Evolutionary conservation across 768 basidiomycete species (phyloP), one percentile per base, ranked within the genome.

Genomic region (Leccinum broughii): DNA sequence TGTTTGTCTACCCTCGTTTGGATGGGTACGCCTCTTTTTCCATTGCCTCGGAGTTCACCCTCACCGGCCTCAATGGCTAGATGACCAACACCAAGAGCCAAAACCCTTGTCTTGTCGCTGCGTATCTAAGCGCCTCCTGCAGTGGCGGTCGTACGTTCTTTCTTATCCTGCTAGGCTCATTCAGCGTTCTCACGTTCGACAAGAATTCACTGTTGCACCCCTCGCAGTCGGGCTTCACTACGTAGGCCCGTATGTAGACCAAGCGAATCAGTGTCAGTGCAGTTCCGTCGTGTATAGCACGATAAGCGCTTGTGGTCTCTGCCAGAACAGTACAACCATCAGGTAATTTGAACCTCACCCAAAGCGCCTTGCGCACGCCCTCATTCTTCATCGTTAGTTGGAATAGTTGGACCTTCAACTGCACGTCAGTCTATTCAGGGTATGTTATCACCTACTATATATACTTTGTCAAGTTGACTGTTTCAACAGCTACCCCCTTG

Each of bases 271-370:
- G 5, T 86, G 86, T 61, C 77, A 80, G 63, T 87, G 86, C 65
- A 86, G 77, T 66, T 79, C 83, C 7, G 80, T 85, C 30, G 78
- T 79, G 4, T 87, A 86, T 62, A 81, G 79, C 13, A 61, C 83
- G 26, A 75, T 86, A 62, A 82, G 80, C 58, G 85, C 86, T 13
- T 87, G 86, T 70, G 83, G 78, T 24, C 67, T 77, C 37, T 87
- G 86, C 66, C 86, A 87, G 67, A 78, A 77, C 35, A 70, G 74
- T 30, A 73, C 71, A 2, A 77, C 73, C 61, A 60, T 79, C 26
- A 64, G 61, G 81, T 80, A 64, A 56, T 72, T 62, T 39, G 37
- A 34, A 15, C 32, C 32, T 9, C 28, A 11, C 4, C 32, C 4
- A 51, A 55, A 20, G 3, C 14, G 20, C 2, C 30, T 56, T 13